Conservation (phyloP, 352 stramenopile species). For the Globisporangium alternatum region DNA sequence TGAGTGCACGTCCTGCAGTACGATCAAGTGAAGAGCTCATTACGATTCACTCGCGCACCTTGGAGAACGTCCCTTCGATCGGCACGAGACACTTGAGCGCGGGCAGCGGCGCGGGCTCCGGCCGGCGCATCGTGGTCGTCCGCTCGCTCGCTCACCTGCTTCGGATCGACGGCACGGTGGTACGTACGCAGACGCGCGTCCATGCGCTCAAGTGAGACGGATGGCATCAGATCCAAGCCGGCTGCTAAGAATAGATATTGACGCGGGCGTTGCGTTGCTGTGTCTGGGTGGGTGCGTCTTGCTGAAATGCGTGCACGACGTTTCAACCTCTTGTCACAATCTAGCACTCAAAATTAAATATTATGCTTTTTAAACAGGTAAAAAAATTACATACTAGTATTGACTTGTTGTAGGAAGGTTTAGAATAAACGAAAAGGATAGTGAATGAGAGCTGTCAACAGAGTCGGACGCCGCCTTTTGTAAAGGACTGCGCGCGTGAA, state of each 20-base stretch:
- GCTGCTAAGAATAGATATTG: neutral
- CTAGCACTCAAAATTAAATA: too few species aligned
- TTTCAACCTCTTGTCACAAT: too few species aligned
- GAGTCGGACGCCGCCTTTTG: neutral
- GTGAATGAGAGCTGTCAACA: too few species aligned
- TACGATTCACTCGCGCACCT: constrained; percentile 10
- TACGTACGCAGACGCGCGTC: too few species aligned
- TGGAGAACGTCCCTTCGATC: constrained; percentile 34
- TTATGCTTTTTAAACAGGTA: too few species aligned
- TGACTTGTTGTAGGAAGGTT: too few species aligned
- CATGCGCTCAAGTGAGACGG: neutral
- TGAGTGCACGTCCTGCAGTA: too few species aligned
- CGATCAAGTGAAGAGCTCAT: neutral
- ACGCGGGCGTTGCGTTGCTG: too few species aligned
- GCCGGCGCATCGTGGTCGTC: neutral
- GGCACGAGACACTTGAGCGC: constrained; percentile 34
- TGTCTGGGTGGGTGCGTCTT: too few species aligned
- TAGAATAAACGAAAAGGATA: too few species aligned
- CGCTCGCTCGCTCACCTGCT: neutral
- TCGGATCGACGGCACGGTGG: neutral
- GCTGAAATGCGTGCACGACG: too few species aligned
- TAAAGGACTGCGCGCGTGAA: neutral
- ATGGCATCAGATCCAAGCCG: neutral
- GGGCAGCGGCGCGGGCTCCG: constrained; percentile 11
- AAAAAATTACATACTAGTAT: too few species aligned